Conservation (phyloP, 2,329 filamentous ascomycete genomes). For the Sporothrix dimorphospora region DNA sequence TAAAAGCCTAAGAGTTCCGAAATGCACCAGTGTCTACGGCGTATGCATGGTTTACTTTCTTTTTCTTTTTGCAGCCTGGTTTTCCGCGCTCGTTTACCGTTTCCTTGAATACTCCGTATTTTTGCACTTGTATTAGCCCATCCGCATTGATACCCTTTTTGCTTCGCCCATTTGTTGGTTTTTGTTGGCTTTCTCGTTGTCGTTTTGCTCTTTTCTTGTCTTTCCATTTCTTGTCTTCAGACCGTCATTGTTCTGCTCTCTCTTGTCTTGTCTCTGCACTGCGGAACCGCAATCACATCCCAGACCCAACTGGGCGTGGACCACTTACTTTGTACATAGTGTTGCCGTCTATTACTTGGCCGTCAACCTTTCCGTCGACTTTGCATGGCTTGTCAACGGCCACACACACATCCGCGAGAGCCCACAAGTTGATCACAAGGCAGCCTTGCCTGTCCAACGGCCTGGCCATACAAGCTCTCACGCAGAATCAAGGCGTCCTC, state of each 20-base stretch:
- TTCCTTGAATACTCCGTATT: neutral
- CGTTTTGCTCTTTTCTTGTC: neutral
- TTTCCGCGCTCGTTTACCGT: neutral
- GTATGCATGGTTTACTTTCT: neutral
- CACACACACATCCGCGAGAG: neutral
- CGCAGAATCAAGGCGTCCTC: neutral
- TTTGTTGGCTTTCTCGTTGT: neutral
- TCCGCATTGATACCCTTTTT: neutral
- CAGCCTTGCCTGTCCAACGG: neutral
- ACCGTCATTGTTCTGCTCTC: neutral
- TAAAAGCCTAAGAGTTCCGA: too few relatives aligned
- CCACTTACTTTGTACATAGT: too few relatives aligned
- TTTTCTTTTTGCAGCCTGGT: neutral
- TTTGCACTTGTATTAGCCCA: neutral
- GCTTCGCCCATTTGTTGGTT: neutral
- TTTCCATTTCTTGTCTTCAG: neutral
- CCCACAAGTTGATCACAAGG: neutral
- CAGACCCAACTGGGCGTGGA: neutral
- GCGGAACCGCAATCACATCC: slow-evolving; percentile 11
- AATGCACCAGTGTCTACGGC: too few relatives aligned
- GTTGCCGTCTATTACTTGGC: neutral
- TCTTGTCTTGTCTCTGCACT: neutral
- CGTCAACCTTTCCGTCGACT: neutral
- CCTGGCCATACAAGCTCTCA: neutral
- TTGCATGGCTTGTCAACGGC: neutral